These are phyloP conservation scores for Debaryomyces castellii DNA, from an alignment of 805 yeast genomes.

Conservation along the genomic window DNA sequence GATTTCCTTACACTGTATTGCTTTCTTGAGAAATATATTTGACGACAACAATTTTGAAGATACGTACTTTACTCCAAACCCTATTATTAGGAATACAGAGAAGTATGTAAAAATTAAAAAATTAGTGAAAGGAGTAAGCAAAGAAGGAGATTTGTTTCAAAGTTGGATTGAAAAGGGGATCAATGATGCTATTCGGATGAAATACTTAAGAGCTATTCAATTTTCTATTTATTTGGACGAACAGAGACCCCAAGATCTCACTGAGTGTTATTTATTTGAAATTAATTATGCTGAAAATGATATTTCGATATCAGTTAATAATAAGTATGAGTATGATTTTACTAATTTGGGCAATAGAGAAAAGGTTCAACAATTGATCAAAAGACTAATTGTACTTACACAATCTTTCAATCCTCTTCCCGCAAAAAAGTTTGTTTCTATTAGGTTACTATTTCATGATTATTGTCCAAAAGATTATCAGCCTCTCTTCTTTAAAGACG, in stretches of 20 bases:
- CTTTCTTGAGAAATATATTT: slow-evolving; percentile 56
- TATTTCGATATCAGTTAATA: slow-evolving; percentile 1
- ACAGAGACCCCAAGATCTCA: slow-evolving; percentile 38
- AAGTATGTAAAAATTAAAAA: slow-evolving; percentile 46
- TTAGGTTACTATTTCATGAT: slow-evolving; percentile 52
- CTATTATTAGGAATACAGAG: slow-evolving; percentile 20
- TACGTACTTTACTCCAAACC: slow-evolving; percentile 40
- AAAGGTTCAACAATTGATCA: slow-evolving; percentile 49
- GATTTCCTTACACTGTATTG: slow-evolving; percentile 57
- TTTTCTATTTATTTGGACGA: slow-evolving; percentile 47
- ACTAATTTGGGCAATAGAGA: slow-evolving; percentile 36
- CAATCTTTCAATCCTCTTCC: slow-evolving; percentile 57
- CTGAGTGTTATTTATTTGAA: slow-evolving; percentile 52
- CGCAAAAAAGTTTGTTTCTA: slow-evolving; percentile 41
- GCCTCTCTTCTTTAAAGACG: slow-evolving; percentile 48
- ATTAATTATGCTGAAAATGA: slow-evolving; percentile 36
- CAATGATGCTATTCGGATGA: slow-evolving; percentile 40
- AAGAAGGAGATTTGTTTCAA: slow-evolving; percentile 48
- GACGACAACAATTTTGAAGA: slow-evolving; percentile 55
- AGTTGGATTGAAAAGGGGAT: slow-evolving; percentile 57
- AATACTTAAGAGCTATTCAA: slow-evolving; percentile 44
- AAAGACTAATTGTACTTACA: slow-evolving; percentile 50
- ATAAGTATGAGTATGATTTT: neutral
- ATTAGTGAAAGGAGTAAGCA: slow-evolving; percentile 44
- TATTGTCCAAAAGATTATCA: slow-evolving; percentile 47